Base-by-base conservation (phyloP, 345 rosid genomes). In the Melaleuca quinquenervia region DNA sequence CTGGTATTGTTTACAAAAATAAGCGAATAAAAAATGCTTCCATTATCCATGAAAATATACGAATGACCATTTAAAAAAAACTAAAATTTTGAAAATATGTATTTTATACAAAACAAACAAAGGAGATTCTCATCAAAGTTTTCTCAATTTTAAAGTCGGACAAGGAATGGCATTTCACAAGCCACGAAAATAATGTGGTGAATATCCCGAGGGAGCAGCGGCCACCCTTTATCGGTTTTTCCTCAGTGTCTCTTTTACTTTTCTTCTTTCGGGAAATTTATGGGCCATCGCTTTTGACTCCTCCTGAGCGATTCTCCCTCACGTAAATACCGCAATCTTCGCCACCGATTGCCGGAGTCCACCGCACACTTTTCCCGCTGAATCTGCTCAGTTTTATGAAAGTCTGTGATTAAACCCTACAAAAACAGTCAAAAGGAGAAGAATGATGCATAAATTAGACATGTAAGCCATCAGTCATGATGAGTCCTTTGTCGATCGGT, bases 31-130 rank as follows among this genome's bases (percentile, higher is more conserved):
- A 64, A 8, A 16, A 3, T 32, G 32, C 8, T 64, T 8, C 32
- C 6, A 8, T 10, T 5, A 8, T 53, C 0, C 10, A 21, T 1
- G 24, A 20, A 53, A 7, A 20, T 20, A n/a, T n/a, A n/a, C n/a
- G n/a, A n/a, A n/a, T n/a, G 29, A 29, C 15, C 3, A 7, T 29
- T 32, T 32, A 5, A 2, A n/a, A n/a, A n/a, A n/a, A 0, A 12
- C n/a, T 12, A 6, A 60, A 6, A 55, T 60, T 60, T 27, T 14
- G 7, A 27, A 13, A 1, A 20, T 10, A 64, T 64, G 29, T 3
- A 64, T 64, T 58, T 12, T 58, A n/a, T n/a, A 7, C 13, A n/a
- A 12, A n/a, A 12, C n/a, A 58, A n/a, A 58, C 70, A 8, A 7
- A 58, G 32, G 8, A 12, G 16, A 16, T 58, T 3, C 3, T 9